A percentile compares a stretch with the other conserved stretches of the same genome.
Conservation (phyloP, 2,329 filamentous ascomycete species). For the Neocatenulostroma microsporum region DNA sequence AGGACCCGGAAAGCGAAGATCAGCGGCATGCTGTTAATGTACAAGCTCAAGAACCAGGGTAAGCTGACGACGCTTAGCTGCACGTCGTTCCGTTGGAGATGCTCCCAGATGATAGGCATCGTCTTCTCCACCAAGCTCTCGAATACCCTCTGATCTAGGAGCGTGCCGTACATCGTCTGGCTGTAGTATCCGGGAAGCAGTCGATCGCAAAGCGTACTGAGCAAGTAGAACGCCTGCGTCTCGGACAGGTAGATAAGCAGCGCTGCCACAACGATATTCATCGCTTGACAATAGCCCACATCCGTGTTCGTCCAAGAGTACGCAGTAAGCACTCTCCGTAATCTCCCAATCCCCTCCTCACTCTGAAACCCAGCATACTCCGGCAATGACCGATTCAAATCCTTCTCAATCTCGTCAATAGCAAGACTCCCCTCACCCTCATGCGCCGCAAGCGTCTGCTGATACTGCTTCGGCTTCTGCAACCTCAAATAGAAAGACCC, state of each 20-base stretch:
- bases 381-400: slow-evolving; percentile 88
- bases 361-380: slow-evolving; percentile 98
- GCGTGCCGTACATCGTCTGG: slow-evolving; percentile 96
- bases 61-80: slow-evolving; percentile 95
- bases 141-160: slow-evolving; percentile 94
- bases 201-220: slow-evolving; percentile 85
- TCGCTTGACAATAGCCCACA: slow-evolving; percentile 96
- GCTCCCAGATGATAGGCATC: slow-evolving; percentile 97
- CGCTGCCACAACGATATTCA: slow-evolving; percentile 99
- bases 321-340: slow-evolving; percentile 85
- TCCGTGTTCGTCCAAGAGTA: slow-evolving; percentile 97
- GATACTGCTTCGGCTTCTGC: slow-evolving; percentile 74
- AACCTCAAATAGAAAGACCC: slow-evolving; percentile 84
- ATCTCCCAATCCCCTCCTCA: slow-evolving; percentile 82
- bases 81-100: slow-evolving; percentile 92
- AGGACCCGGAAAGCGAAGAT: slow-evolving; percentile 95
- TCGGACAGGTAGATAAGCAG: slow-evolving; percentile 98
- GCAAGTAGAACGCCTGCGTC: slow-evolving; percentile 85
- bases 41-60: slow-evolving; percentile 95
- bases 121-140: slow-evolving; percentile 97
- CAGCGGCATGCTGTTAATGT: slow-evolving; percentile 98
- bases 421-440: slow-evolving; percentile 82
- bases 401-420: slow-evolving; percentile 98
- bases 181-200: slow-evolving; percentile 96
- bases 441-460: slow-evolving; percentile 75